Evolutionary conservation across 495 filamentous ascomycete species (phyloP).

Genomic region (Elaphomyces granulatus): DNA sequence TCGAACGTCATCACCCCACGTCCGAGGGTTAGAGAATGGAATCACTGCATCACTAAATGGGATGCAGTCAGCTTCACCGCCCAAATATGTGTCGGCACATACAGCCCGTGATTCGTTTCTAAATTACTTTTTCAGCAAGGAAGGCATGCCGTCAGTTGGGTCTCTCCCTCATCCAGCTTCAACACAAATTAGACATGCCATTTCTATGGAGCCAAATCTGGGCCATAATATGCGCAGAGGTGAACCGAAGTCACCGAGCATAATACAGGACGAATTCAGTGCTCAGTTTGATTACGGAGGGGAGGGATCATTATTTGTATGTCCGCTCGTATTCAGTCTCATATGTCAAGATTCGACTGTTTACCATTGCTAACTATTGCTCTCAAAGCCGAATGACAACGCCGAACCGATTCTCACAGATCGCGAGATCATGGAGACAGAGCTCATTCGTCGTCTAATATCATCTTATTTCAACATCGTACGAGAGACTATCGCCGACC

Average conservation of each 20-base stretch:
- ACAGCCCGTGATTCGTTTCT: conserved; percentile 73
- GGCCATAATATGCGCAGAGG: conserved; percentile 68
- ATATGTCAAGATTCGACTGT: neutral
- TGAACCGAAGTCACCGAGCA: conserved; percentile 37
- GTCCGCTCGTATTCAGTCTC: conserved; percentile 13
- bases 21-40: conserved; percentile 47
- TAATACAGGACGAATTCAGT: conserved; percentile 29
- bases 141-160: conserved; percentile 36
- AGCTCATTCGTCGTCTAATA: conserved; percentile 90
- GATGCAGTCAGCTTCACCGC: conserved; percentile 40
- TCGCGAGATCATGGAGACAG: conserved; percentile 90
- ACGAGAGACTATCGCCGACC: conserved; percentile 89
- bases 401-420: conserved; percentile 78
- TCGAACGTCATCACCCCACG: conserved; percentile 70
- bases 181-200: conserved; percentile 49
- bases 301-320: conserved; percentile 45
- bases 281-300: conserved; percentile 27
- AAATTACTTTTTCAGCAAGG: conserved; percentile 97
- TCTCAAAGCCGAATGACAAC: conserved; percentile 31
- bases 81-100: conserved; percentile 36
- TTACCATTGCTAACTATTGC: conserved; percentile 6
- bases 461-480: conserved; percentile 98
- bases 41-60: conserved; percentile 57
- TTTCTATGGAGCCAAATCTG: conserved; percentile 63
- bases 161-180: conserved; percentile 17